Evolutionary conservation across 768 basidiomycete species (phyloP).

Genomic region (Porpolomopsis calyptriformis): DNA sequence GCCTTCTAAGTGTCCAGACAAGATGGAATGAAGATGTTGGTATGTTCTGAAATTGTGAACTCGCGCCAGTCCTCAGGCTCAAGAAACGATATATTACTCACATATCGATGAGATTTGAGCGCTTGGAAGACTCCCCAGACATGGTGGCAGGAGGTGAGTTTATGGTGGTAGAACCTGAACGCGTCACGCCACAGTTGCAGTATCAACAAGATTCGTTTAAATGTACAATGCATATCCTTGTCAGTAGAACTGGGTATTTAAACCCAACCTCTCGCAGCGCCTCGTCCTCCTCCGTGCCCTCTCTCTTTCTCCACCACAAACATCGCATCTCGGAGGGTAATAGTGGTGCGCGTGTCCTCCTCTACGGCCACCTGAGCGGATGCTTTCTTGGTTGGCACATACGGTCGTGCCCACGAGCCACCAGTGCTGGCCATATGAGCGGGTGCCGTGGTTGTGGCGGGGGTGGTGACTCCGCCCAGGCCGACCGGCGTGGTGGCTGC

Average conservation of each 20-base stretch:
- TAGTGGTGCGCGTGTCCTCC: slow-evolving; percentile 45
- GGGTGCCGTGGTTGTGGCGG: slow-evolving; percentile 20
- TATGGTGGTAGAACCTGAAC: too few species aligned
- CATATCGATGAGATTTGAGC: slow-evolving; percentile 67
- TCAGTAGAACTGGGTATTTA: neutral
- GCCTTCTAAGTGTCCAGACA: slow-evolving; percentile 51
- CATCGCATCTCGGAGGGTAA: slow-evolving; percentile 74
- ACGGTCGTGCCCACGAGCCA: slow-evolving; percentile 51
- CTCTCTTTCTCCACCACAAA: slow-evolving; percentile 78
- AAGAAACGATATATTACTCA: slow-evolving; percentile 23
- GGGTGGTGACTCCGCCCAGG: slow-evolving; percentile 20
- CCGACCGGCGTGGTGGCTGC: slow-evolving; percentile 22
- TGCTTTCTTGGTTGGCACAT: slow-evolving; percentile 45
- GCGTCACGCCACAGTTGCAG: too few species aligned
- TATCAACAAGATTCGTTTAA: too few species aligned
- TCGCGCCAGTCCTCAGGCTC: neutral
- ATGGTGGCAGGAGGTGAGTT: slow-evolving; percentile 1
- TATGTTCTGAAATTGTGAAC: slow-evolving; percentile 40
- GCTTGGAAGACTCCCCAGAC: slow-evolving; percentile 34
- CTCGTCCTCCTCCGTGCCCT: slow-evolving; percentile 74
- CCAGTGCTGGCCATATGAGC: slow-evolving; percentile 16
- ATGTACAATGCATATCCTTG: neutral
- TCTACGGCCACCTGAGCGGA: slow-evolving; percentile 29
- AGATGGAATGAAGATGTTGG: slow-evolving; percentile 47
- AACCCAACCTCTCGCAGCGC: slow-evolving; percentile 41